A percentile compares a stretch with the other conserved stretches of the same genome.
phyloP scores from a whole-genome alignment of 2,329 filamentous ascomycete genomes.

The Monilinia aucupariae region DNA sequence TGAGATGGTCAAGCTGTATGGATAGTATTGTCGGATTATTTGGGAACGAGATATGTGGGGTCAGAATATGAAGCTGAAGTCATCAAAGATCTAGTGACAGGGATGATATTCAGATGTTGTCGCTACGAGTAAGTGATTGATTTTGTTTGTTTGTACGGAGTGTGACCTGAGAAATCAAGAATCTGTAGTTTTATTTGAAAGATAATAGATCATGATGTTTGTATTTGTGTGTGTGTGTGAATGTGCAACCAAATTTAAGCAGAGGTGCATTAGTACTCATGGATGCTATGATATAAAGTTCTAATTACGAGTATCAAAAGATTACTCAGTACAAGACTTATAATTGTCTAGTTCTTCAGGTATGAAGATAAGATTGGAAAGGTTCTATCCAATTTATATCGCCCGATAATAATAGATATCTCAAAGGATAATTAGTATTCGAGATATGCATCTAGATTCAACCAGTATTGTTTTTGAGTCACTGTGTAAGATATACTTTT shows the following conservation, averaged over 20 bases:
- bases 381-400: neutral
- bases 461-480: no score
- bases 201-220: neutral
- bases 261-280: no score
- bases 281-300: neutral
- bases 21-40: neutral
- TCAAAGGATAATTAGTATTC: neutral
- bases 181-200: neutral
- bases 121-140: no score
- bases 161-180: neutral
- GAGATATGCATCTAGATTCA: neutral
- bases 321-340: no score
- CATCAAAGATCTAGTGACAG: neutral
- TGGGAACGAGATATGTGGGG: neutral
- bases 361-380: no score
- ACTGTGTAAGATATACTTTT: no score
- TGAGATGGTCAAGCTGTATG: neutral
- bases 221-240: no score
- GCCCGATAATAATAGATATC: no score
- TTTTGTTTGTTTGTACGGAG: neutral
- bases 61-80: neutral
- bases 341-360: neutral
- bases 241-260: neutral
- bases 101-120: neutral
- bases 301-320: neutral